These are phyloP conservation scores for Castanospermum australe DNA, from an alignment of 306 rosid genomes.

Conservation along the genomic window DNA sequence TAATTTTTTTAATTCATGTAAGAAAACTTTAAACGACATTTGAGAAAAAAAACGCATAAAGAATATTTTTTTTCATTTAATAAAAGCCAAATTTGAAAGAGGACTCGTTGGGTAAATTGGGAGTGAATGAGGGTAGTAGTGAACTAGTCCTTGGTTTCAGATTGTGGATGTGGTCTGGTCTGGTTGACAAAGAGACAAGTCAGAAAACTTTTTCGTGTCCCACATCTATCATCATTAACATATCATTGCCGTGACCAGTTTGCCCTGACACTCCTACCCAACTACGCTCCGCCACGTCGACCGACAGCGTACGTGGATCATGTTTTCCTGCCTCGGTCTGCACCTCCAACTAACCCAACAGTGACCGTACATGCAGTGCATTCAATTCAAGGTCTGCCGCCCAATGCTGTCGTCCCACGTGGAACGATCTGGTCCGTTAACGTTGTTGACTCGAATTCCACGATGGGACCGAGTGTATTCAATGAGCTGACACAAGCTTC, in stretches of 20 bases:
- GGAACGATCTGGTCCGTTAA: neutral
- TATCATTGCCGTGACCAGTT: constrained; percentile 24
- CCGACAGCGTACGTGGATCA: neutral
- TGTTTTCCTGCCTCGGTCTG: neutral
- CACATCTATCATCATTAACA: constrained; percentile 41
- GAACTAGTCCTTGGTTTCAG: neutral
- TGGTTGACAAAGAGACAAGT: neutral
- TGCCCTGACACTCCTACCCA: neutral
- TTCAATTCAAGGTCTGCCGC: constrained; percentile 29
- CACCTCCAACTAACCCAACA: neutral
- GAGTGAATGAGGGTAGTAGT: neutral
- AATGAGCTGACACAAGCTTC: neutral
- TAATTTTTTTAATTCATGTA: no score
- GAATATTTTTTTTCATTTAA: no score
- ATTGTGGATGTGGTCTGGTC: neutral
- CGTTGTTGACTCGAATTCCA: neutral
- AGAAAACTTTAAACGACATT: no score
- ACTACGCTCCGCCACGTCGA: neutral
- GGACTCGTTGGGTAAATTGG: no score
- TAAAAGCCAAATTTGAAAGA: no score
- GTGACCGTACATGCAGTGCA: constrained; percentile 24
- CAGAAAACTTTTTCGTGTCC: constrained; percentile 15
- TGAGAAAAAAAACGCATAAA: no score
- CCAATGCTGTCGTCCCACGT: neutral
- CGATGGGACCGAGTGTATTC: neutral